Conservation (phyloP, 352 stramenopile species). For the Halophytophthora polymorphica region DNA sequence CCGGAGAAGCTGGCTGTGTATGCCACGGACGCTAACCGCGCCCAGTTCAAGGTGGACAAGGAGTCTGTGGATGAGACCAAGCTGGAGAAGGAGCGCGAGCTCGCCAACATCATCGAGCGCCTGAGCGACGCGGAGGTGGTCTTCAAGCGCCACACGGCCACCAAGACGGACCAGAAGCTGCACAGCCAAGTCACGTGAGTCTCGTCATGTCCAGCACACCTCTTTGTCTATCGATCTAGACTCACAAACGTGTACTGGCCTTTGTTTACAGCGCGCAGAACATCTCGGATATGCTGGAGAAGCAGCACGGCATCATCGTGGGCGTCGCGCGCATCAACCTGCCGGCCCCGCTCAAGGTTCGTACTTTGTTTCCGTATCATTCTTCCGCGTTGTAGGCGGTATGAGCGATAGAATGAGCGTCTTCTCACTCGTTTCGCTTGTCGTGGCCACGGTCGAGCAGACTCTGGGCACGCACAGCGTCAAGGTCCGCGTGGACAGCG, state of each 20-base stretch:
- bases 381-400: not conserved
- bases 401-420: too few species aligned
- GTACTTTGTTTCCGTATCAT: not conserved
- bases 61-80: conserved; percentile 41
- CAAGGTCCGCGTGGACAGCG: conserved; percentile 82
- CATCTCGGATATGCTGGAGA: conserved; percentile 85
- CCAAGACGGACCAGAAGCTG: conserved; percentile 55
- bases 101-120: conserved; percentile 60
- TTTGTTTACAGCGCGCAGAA: conserved; percentile 52
- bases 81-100: conserved; percentile 57
- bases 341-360: conserved; percentile 69
- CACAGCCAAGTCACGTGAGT: conserved; percentile 67
- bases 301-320: conserved; percentile 79
- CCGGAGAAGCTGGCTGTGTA: conserved; percentile 94
- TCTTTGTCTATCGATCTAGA: not conserved
- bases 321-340: conserved; percentile 76
- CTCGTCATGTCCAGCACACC: not conserved
- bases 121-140: conserved; percentile 57
- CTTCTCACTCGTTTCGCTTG: not conserved
- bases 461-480: conserved; percentile 75
- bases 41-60: conserved; percentile 79
- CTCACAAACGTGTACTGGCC: not conserved
- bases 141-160: conserved; percentile 81
- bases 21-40: conserved; percentile 88
- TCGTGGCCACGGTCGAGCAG: conserved; percentile 11